phyloP scores from a whole-genome alignment of 176 grass and related monocot genomes.

The Triticum turgidum region DNA sequence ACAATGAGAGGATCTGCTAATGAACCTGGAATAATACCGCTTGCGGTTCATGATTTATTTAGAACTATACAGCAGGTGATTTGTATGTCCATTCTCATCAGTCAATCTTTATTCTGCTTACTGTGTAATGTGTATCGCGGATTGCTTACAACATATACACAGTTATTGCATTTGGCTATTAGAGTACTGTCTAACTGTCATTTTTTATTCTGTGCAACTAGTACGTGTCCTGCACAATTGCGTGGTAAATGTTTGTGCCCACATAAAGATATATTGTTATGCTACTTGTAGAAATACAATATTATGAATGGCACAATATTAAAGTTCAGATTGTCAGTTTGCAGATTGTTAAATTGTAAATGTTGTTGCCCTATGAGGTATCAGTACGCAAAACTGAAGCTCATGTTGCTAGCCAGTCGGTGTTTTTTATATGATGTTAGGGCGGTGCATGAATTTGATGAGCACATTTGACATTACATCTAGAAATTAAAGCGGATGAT shows the following conservation, averaged over 20 bases:
- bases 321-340: background rate
- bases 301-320: background rate
- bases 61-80: conserved; percentile 66
- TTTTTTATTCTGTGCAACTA: background rate
- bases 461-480: background rate
- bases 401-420: background rate
- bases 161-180: background rate
- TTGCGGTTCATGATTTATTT: conserved; percentile 80
- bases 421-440: background rate
- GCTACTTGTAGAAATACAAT: background rate
- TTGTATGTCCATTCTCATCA: background rate
- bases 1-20: conserved; percentile 76
- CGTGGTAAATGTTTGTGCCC: background rate
- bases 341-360: background rate
- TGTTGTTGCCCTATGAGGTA: background rate
- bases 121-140: background rate
- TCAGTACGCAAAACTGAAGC: background rate
- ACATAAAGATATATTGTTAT: background rate
- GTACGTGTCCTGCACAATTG: background rate
- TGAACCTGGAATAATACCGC: conserved; percentile 88
- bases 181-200: background rate
- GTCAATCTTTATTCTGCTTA: conserved; percentile 4
- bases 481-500: background rate
- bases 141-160: background rate
- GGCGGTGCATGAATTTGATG: background rate